These are phyloP conservation scores for Candida xyloterini DNA, from an alignment of 805 yeast species.

Conservation along the genomic window DNA sequence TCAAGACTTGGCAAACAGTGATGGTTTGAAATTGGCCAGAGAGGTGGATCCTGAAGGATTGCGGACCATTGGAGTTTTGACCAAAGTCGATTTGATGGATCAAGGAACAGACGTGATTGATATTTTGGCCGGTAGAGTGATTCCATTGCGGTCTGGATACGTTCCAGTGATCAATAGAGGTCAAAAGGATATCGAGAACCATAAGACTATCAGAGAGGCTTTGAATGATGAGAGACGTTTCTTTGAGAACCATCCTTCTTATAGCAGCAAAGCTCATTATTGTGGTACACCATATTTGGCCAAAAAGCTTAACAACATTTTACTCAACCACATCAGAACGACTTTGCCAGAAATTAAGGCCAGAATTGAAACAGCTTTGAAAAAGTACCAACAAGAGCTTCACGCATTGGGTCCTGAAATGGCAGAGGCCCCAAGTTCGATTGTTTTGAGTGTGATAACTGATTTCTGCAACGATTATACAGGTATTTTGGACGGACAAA, in stretches of 20 bases:
- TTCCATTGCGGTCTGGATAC: constrained; percentile 92
- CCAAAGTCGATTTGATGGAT: constrained; percentile 96
- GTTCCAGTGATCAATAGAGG: constrained; percentile 97
- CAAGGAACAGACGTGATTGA: constrained; percentile 97
- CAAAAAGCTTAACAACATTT: constrained; percentile 80
- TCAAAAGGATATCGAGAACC: constrained; percentile 88
- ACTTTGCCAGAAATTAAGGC: constrained; percentile 91
- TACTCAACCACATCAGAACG: constrained; percentile 84
- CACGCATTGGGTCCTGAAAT: constrained; percentile 81
- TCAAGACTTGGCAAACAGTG: constrained; percentile 95
- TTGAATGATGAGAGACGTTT: constrained; percentile 73
- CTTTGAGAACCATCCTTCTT: constrained; percentile 87
- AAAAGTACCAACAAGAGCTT: constrained; percentile 81
- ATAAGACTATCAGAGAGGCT: constrained; percentile 86
- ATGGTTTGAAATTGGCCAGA: constrained; percentile 92
- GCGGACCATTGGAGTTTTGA: constrained; percentile 94
- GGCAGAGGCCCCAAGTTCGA: constrained; percentile 83
- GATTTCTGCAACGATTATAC: constrained; percentile 89
- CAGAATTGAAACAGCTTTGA: constrained; percentile 79
- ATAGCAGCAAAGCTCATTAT: constrained; percentile 88
- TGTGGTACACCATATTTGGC: constrained; percentile 99
- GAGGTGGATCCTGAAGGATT: constrained; percentile 97
- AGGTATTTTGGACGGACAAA: constrained; percentile 88
- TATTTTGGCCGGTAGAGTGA: constrained; percentile 90
- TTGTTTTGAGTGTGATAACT: constrained; percentile 87